phyloP scores from a whole-genome alignment of 108 stramenopile species.

The Conticribra weissflogii region DNA sequence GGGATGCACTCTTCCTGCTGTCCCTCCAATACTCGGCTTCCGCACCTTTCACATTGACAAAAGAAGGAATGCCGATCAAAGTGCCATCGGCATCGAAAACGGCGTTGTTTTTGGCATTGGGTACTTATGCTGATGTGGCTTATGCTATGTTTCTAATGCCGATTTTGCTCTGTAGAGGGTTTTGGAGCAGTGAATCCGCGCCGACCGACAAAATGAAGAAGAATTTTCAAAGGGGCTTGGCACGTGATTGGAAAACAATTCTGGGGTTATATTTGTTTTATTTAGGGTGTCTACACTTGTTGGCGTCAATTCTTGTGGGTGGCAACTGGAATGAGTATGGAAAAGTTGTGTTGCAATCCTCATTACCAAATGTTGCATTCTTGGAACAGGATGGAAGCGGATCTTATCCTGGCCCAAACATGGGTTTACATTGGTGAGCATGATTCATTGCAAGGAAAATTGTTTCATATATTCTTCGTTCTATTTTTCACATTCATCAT shows the following conservation, averaged over 20 bases:
- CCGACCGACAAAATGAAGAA: not conserved
- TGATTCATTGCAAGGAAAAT: too few relatives aligned
- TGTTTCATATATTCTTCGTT: too few relatives aligned
- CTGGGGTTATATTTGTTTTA: conserved; percentile 33
- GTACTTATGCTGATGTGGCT: conserved; percentile 58
- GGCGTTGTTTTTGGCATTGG: conserved; percentile 58
- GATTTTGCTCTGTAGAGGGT: conserved; percentile 39
- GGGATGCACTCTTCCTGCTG: conserved; percentile 46
- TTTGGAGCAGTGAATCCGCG: conserved; percentile 6
- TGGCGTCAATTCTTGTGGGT: conserved; percentile 38
- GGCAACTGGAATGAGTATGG: conserved; percentile 14
- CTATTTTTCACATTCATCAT: too few relatives aligned
- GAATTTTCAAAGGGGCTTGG: not conserved
- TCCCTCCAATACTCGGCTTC: conserved; percentile 44
- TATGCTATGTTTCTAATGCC: conserved; percentile 54
- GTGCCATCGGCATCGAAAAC: conserved; percentile 21
- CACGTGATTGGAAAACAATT: conserved; percentile 32
- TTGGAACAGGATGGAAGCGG: conserved; percentile 52
- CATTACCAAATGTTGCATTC: conserved; percentile 27
- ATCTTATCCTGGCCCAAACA: conserved; percentile 53
- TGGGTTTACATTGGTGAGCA: conserved; percentile 73
- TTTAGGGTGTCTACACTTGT: conserved; percentile 32
- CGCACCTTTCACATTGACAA: conserved; percentile 2
- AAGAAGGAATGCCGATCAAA: conserved; percentile 18
- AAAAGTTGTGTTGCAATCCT: conserved; percentile 19